Evolutionary conservation across 768 basidiomycete species (phyloP).

Genomic region (Tulasnella sp.): DNA sequence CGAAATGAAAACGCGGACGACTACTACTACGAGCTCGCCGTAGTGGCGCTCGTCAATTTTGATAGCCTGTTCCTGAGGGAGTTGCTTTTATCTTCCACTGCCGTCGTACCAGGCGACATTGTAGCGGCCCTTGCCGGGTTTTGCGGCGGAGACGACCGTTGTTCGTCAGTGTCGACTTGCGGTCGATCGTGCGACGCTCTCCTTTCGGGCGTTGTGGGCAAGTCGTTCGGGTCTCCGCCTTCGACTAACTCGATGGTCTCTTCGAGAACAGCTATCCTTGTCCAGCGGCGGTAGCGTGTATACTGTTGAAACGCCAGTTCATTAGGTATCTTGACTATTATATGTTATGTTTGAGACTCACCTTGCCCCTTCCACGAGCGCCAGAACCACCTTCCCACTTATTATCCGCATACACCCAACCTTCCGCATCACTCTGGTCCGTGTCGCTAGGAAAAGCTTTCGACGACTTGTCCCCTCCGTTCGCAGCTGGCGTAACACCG

Average conservation of each 20-base stretch:
- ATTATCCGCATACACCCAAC: constrained; percentile 92
- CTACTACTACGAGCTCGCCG: no score
- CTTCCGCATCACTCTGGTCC: constrained; percentile 63
- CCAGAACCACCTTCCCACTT: constrained; percentile 77
- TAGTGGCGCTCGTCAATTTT: not conserved
- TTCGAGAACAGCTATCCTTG: constrained; percentile 63
- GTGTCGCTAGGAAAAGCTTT: constrained; percentile 10
- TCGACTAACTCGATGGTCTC: constrained; percentile 49
- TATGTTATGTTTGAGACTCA: constrained; percentile 22
- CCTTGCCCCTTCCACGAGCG: constrained; percentile 81
- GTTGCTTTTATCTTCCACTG: not conserved
- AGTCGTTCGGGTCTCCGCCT: not conserved
- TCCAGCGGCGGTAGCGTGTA: constrained; percentile 79
- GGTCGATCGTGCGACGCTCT: not conserved
- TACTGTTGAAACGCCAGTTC: constrained; percentile 35
- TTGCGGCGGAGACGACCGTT: not conserved
- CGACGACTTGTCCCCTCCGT: not conserved
- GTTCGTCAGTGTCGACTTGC: not conserved
- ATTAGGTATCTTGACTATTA: not conserved
- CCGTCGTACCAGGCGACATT: not conserved
- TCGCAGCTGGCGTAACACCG: not conserved
- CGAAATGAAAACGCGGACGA: not conserved
- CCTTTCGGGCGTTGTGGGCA: not conserved
- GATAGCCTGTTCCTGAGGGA: not conserved
- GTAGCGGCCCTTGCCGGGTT: not conserved